Evolutionary conservation across 2,329 filamentous ascomycete species (phyloP).

Genomic region (Alternaria burnsii): DNA sequence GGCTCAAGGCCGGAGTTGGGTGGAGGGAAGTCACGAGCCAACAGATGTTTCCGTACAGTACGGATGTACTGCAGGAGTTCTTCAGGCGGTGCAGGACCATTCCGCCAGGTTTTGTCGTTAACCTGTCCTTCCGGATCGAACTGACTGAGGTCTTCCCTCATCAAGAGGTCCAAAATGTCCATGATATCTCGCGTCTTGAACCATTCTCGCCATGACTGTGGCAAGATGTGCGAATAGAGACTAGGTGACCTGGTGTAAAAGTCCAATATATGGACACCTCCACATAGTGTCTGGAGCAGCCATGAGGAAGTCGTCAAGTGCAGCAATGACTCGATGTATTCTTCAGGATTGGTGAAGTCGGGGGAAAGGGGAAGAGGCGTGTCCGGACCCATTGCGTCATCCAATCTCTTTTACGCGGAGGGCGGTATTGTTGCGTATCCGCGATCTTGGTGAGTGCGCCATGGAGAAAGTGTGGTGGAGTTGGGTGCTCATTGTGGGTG

Average conservation of each 20-base stretch:
- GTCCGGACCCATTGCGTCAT: slow-evolving; percentile 56
- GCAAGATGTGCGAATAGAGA: slow-evolving; percentile 79
- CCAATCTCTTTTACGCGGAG: slow-evolving; percentile 18
- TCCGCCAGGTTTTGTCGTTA: slow-evolving; percentile 50
- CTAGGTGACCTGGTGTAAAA: slow-evolving; percentile 89
- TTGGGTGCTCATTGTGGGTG: slow-evolving; percentile 22
- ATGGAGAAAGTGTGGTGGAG: slow-evolving; percentile 18
- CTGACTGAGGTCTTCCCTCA: slow-evolving; percentile 75
- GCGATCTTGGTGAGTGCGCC: slow-evolving; percentile 4
- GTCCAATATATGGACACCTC: slow-evolving; percentile 95
- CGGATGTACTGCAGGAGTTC: slow-evolving; percentile 76
- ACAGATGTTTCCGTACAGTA: slow-evolving; percentile 72
- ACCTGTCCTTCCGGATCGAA: slow-evolving; percentile 26
- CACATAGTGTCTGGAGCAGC: slow-evolving; percentile 87
- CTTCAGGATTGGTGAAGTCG: slow-evolving; percentile 74
- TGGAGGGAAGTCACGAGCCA: slow-evolving; percentile 68
- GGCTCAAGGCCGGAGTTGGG: slow-evolving; percentile 29
- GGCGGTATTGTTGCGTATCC: neutral
- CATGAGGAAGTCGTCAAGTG: slow-evolving; percentile 77
- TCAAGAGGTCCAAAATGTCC: slow-evolving; percentile 79
- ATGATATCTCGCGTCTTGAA: slow-evolving; percentile 76
- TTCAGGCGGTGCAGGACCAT: slow-evolving; percentile 55
- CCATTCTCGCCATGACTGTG: slow-evolving; percentile 82
- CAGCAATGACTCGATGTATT: slow-evolving; percentile 81
- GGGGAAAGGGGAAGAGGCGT: slow-evolving; percentile 72